Conservation (phyloP, 1,284 basidiomycete genomes). For the Apiotrichum laibachii region DNA sequence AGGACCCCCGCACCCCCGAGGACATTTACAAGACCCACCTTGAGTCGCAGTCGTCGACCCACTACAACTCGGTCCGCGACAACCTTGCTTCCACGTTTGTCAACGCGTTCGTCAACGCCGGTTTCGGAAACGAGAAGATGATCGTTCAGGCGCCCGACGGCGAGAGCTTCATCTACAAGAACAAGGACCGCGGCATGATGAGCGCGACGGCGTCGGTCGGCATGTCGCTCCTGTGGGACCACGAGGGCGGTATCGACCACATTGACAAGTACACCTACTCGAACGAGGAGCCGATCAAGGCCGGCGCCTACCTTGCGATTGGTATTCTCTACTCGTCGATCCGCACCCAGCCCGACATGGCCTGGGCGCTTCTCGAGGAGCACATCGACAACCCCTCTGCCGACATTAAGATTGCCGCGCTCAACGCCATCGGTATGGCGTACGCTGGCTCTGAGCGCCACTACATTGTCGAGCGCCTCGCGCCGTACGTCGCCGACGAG, state of each 20-base stretch:
- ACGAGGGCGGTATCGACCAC: constrained; percentile 87
- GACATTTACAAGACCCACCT: constrained; percentile 98
- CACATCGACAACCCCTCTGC: constrained; percentile 86
- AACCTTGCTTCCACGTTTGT: constrained; percentile 97
- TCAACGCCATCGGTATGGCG: constrained; percentile 85
- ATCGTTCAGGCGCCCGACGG: constrained; percentile 97
- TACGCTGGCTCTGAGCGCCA: constrained; percentile 90
- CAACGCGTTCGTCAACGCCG: constrained; percentile 98
- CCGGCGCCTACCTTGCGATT: constrained; percentile 91
- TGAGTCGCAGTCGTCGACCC: constrained; percentile 73
- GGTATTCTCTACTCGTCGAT: constrained; percentile 89
- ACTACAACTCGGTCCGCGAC: constrained; percentile 87
- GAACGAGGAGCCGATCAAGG: constrained; percentile 94
- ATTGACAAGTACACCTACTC: constrained; percentile 99
- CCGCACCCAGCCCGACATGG: constrained; percentile 89
- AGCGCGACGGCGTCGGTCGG: constrained; percentile 93
- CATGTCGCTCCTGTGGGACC: constrained; percentile 92
- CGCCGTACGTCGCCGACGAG: constrained; percentile 81
- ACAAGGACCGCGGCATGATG: constrained; percentile 98
- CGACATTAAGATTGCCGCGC: constrained; percentile 79
- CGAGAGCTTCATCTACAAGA: constrained; percentile 99
- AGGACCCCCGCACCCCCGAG: constrained; percentile 86
- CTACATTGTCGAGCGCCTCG: constrained; percentile 72
- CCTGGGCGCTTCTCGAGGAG: constrained; percentile 85
- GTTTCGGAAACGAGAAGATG: constrained; percentile 97